Percentiles rank a stretch among this genome's conserved stretches.
Evolutionary conservation across 495 filamentous ascomycete species (phyloP).

Genomic region (Viridothelium virens): DNA sequence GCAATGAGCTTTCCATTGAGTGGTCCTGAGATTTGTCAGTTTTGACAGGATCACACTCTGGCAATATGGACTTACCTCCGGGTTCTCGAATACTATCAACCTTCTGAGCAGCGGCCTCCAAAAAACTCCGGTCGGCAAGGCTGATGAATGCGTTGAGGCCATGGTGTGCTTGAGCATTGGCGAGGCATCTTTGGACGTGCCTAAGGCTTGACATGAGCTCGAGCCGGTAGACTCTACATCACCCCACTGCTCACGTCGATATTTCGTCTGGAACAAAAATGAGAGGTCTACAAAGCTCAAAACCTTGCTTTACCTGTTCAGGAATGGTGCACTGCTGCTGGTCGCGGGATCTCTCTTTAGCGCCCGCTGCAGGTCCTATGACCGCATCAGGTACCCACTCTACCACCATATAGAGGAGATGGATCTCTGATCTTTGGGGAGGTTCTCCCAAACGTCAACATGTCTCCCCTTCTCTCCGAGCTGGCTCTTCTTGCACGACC

Average conservation of each 20-base stretch:
- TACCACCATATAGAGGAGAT: background rate
- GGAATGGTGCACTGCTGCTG: background rate
- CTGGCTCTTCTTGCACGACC: background rate
- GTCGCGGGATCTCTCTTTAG: background rate
- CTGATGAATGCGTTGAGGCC: conserved; percentile 33
- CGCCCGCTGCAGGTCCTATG: conserved; percentile 10
- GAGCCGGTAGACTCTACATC: background rate
- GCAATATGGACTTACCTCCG: conserved; percentile 6
- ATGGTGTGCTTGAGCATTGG: conserved; percentile 21
- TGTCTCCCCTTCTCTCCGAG: background rate
- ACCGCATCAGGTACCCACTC: background rate
- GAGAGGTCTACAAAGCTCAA: background rate
- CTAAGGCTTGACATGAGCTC: conserved; percentile 30
- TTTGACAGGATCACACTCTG: background rate
- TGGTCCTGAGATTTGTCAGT: conserved; percentile 10
- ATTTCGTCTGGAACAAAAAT: background rate
- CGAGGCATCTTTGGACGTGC: conserved; percentile 26
- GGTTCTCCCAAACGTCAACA: background rate
- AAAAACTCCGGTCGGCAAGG: conserved; percentile 14
- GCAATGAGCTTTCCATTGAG: conserved; percentile 54
- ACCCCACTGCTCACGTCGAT: background rate
- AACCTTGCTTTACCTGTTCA: background rate
- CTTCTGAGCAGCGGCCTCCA: conserved; percentile 20
- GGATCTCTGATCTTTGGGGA: background rate
- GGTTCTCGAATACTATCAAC: conserved; percentile 23